Evolutionary conservation across 495 filamentous ascomycete genomes (phyloP), one percentile per base, ranked within the genome.

Genomic region (Aspergillus homomorphus): DNA sequence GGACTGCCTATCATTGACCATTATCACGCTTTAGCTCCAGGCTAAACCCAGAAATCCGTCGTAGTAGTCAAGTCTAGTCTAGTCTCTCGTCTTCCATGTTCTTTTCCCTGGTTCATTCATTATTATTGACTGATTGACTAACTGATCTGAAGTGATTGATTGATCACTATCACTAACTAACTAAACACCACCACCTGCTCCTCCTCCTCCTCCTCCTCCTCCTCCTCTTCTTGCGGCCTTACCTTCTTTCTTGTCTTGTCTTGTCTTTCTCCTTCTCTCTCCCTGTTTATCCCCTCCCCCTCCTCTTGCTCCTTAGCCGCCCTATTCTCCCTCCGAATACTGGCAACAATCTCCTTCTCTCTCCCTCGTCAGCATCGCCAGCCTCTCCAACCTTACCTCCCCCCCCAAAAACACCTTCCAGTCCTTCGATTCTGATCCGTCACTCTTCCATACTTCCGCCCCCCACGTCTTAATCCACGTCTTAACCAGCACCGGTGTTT

Each of bases 41-140:
- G 33, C 33, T 38, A 38, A 38, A 38, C 33, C 33, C 33, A 14
- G 33, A 21, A 49, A 10, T 15, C 45, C 45, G 15, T 48, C n/a
- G 19, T 8, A 5, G 18, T 46, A n/a, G 44, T 46, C n/a, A 0
- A 46, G 18, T 26, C 45, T 21, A 49, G 23, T 22, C 16, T 49
- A 19, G 23, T 26, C 45, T 49, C 45, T 49, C 45, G 16, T 22
- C 45, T 49, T 49, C 45, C 45, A 22, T 49, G 45, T 21, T 49
- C n/a, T 5, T 49, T 21, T 49, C 23, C 45, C 45, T 49, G 20
- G 20, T 10, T 49, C 45, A 22, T 21, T 49, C 44, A 19, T n/a
- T 10, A 8, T n/a, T 7, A 19, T 22, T 46, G 18, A 18, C 44
- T 22, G 44, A 16, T 46, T 46, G 44, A 8, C n/a, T 18, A 9